Conservation (phyloP, 768 basidiomycete genomes). For the Kwoniella sp. region DNA sequence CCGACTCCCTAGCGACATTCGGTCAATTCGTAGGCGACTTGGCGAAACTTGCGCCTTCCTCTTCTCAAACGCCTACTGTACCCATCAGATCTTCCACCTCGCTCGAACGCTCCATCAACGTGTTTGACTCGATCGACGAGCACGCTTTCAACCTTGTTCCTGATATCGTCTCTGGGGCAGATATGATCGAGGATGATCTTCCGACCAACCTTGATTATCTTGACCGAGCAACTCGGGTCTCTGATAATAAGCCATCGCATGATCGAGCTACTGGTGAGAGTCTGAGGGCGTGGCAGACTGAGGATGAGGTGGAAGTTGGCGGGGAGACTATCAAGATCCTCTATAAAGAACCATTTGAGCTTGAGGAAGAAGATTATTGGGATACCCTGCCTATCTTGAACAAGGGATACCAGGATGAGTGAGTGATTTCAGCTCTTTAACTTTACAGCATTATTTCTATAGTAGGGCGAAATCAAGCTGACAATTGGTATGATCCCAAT, state of each 20-base stretch:
- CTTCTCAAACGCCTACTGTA: slow-evolving; percentile 2
- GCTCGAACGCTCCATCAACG: slow-evolving; percentile 40
- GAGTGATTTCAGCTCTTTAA: slow-evolving; percentile 15
- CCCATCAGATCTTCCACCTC: slow-evolving; percentile 16
- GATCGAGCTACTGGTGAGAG: slow-evolving; percentile 57
- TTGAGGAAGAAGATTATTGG: slow-evolving; percentile 70
- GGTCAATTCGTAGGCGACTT: slow-evolving; percentile 44
- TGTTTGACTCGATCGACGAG: slow-evolving; percentile 66
- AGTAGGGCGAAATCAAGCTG: too few relatives aligned
- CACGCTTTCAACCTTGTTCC: slow-evolving; percentile 74
- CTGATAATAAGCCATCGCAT: slow-evolving; percentile 61
- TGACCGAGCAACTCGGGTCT: slow-evolving; percentile 70
- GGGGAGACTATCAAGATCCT: slow-evolving; percentile 86
- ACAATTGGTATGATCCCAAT: too few relatives aligned
- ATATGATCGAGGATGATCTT: slow-evolving; percentile 88
- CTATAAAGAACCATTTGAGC: slow-evolving; percentile 64
- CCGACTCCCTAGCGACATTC: slow-evolving; percentile 53
- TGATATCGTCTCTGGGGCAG: slow-evolving; percentile 75
- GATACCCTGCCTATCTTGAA: slow-evolving; percentile 28
- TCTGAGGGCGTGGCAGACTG: slow-evolving; percentile 39
- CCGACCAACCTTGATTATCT: slow-evolving; percentile 87
- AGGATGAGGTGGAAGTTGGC: slow-evolving; percentile 64
- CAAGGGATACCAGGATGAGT: slow-evolving; percentile 31
- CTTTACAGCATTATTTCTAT: too few relatives aligned
- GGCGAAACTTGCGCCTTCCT: slow-evolving; percentile 26